Base-by-base conservation (phyloP, 805 yeast species). In the Zygoascus flipseniorum region DNA sequence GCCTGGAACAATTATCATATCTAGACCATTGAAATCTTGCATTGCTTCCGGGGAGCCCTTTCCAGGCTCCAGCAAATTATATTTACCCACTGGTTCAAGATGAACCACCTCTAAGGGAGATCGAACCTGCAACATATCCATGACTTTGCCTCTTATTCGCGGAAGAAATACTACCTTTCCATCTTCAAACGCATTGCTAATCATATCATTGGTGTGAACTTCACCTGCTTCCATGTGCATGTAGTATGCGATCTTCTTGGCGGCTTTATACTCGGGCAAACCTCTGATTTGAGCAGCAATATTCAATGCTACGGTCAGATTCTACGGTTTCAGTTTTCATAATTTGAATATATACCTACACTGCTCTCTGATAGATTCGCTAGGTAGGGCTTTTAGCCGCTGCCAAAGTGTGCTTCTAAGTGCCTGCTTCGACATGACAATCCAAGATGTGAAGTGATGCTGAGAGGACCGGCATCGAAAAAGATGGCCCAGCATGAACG, bases 1-100 rank as follows among this genome's bases (percentile, higher is more conserved):
- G 0, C 95, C 97, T 0, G 98, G 98, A 0, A 92, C 74, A 6
- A 92, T 68, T 6, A 92, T 70, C 9, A 92, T 61, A 60, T 92
- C 97, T 20, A 92, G 68, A 0, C 79, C 81, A 2, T 58, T 62
- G 0, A 62, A 66, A 2, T 60, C 61, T 13, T 56, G 50, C 10
- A 46, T 16, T 8, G 64, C 65, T 5, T 45, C 53, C 3, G 58
- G 50, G 16, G 41, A 3, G 31, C 26, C 47, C 11, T 9, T 39
- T 35, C 26, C 4, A 0, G 97, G 97, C 64, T 90, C 97, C 50
- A 77, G 65, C 18, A 90, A 67, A 26, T 78, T 65, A 62, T 79
- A 89, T 53, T 73, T 78, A 0, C 97, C 97, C 37, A 75, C 76
- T 0, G 95, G 95, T 53, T 68, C 56, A 56, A 89, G 70, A 1